Evolutionary conservation across 2,329 filamentous ascomycete species (phyloP), one percentile per base, ranked within the genome.

Genomic region (Stagonosporopsis cucurbitacearum): DNA sequence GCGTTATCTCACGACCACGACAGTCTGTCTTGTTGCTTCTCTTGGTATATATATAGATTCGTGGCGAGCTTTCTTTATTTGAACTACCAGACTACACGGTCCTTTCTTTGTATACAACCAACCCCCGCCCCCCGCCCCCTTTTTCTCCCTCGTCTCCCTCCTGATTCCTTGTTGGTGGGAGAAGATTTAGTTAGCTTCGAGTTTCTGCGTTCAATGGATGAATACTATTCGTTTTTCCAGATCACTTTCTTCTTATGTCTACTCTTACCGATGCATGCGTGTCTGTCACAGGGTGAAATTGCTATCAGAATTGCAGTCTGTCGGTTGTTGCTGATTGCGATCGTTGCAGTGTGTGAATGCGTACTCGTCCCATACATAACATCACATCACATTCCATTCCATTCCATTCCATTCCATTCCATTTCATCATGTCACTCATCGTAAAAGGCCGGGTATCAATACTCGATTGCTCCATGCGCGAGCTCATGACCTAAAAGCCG

Each of bases 81-180:
- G 51, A 37, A 51, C 20, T 43, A 12, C 42, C 25, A 8, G 43
- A 47, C 53, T 48, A 47, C 47, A 44, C 47, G 47, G 47, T 51
- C 47, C 6, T 51, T 51, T 56, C 32, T 33, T 55, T 50, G 23
- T 32, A 46, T 37, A 46, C 45, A 33, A 44, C 15, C 19, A n/a
- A n/a, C n/a, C n/a, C n/a, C n/a, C n/a, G n/a, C n/a, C n/a, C n/a
- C n/a, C n/a, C n/a, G n/a, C n/a, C n/a, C n/a, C n/a, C n/a, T n/a
- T n/a, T n/a, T n/a, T n/a, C n/a, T n/a, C n/a, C n/a, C n/a, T n/a
- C n/a, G n/a, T n/a, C n/a, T n/a, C 8, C n/a, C 22, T 20, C 32
- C 15, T 20, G 25, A 32, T 32, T 32, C n/a, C 26, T 20, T 20
- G 26, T 28, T 32, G 12, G 26, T 26, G 13, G 12, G 11, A n/a